Evolutionary conservation across 768 basidiomycete species (phyloP).

Genomic region (Amanita jacksonii): DNA sequence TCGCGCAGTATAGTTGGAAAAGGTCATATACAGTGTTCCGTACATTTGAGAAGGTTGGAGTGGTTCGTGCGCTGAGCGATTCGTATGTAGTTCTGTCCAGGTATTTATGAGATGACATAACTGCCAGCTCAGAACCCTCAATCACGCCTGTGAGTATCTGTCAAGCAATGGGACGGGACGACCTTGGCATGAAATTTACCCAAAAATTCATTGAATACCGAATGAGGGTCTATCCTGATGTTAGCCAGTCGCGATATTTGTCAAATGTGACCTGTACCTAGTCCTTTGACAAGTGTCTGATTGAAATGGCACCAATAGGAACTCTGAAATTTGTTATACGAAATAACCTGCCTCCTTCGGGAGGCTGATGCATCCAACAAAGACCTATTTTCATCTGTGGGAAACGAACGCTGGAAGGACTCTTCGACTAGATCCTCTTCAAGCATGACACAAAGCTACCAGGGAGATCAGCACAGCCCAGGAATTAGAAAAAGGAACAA

Average conservation of each 20-base stretch:
- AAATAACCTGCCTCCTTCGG: slow-evolving; percentile 19
- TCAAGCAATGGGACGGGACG: not conserved
- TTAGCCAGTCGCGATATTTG: not conserved
- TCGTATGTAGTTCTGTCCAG: slow-evolving; percentile 38
- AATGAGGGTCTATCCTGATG: slow-evolving; percentile 37
- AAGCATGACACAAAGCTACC: slow-evolving; percentile 37
- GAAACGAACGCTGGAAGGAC: not conserved
- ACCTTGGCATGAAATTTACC: slow-evolving; percentile 26
- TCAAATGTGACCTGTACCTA: slow-evolving; percentile 30
- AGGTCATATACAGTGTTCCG: slow-evolving; percentile 40
- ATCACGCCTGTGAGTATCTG: slow-evolving; percentile 38
- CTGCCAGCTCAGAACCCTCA: slow-evolving; percentile 53
- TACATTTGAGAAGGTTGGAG: slow-evolving; percentile 44
- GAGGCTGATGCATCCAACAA: not conserved
- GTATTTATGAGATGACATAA: slow-evolving; percentile 24
- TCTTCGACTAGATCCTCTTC: slow-evolving; percentile 33
- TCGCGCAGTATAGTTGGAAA: slow-evolving; percentile 41
- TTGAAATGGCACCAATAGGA: slow-evolving; percentile 55
- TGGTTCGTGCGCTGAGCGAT: slow-evolving; percentile 38
- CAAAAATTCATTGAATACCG: slow-evolving; percentile 58
- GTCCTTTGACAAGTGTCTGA: slow-evolving; percentile 36
- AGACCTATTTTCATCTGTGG: slow-evolving; percentile 9
- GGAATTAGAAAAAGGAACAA: slow-evolving; percentile 10
- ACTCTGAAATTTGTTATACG: slow-evolving; percentile 37
- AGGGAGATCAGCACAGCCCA: not conserved